Evolutionary conservation across 345 rosid species (phyloP).

Genomic region (Arabidopsis thaliana): TAIR10.1 NC_003075.7:8655501-8656000

Average conservation of each 20-base stretch:
- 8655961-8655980: slow-evolving; percentile 94
- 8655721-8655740: slow-evolving; percentile 90
- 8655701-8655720: slow-evolving; percentile 66
- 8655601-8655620: slow-evolving; percentile 79
- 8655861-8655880: slow-evolving; percentile 45
- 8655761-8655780: slow-evolving; percentile 51
- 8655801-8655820: slow-evolving; percentile 44
- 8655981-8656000: slow-evolving; percentile 96
- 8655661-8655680: slow-evolving; percentile 76
- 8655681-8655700: slow-evolving; percentile 77
- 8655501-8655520: slow-evolving; percentile 65
- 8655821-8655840: slow-evolving; percentile 51
- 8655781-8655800: slow-evolving; percentile 52
- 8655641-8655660: slow-evolving; percentile 95
- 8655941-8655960: slow-evolving; percentile 93
- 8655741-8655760: slow-evolving; percentile 95
- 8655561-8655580: slow-evolving; percentile 56
- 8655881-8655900: slow-evolving; percentile 42
- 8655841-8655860: slow-evolving; percentile 41
- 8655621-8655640: slow-evolving; percentile 96
- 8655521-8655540: slow-evolving; percentile 53
- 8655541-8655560: slow-evolving; percentile 55
- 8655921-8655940: slow-evolving; percentile 93
- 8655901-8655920: slow-evolving; percentile 77
- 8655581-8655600: slow-evolving; percentile 67